A percentile compares a stretch with the other conserved stretches of the same genome.
Evolutionary conservation across 495 filamentous ascomycete species (phyloP).

Genomic region (Astrocystis sublimbata): DNA sequence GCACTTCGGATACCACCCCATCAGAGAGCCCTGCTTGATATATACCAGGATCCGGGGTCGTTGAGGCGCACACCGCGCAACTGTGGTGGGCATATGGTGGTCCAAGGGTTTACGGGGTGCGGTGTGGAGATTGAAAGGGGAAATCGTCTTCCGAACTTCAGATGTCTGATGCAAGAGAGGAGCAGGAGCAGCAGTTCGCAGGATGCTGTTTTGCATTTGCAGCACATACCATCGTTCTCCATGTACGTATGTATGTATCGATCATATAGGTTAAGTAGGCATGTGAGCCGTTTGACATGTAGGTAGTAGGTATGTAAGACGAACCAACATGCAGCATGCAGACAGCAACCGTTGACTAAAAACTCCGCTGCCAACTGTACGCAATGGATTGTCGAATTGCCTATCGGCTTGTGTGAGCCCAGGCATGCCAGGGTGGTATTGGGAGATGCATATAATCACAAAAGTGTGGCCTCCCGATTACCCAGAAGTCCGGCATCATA

Average conservation of each 20-base stretch:
- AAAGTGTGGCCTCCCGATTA: too few relatives aligned
- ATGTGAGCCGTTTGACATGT: too few relatives aligned
- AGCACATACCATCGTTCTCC: too few relatives aligned
- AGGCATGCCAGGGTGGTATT: background rate
- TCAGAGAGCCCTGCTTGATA: background rate
- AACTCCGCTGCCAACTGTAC: background rate
- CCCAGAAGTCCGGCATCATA: constrained; percentile 8
- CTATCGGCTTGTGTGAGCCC: background rate
- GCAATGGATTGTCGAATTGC: background rate
- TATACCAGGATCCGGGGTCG: too few relatives aligned
- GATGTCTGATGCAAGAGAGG: background rate
- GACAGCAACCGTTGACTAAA: background rate
- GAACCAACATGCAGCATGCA: background rate
- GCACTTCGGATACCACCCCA: too few relatives aligned
- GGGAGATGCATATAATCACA: background rate
- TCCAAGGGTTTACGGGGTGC: background rate
- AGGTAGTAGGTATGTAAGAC: background rate
- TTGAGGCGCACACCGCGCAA: too few relatives aligned
- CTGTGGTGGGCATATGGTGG: background rate
- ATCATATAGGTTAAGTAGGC: too few relatives aligned
- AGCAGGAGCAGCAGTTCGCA: too few relatives aligned
- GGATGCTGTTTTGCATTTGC: background rate
- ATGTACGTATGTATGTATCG: too few relatives aligned
- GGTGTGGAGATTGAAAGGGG: background rate
- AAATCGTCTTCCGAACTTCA: background rate